Conservation (phyloP, 202 grass and related monocot species). For the Schoenoplectus tabernaemontani region DNA sequence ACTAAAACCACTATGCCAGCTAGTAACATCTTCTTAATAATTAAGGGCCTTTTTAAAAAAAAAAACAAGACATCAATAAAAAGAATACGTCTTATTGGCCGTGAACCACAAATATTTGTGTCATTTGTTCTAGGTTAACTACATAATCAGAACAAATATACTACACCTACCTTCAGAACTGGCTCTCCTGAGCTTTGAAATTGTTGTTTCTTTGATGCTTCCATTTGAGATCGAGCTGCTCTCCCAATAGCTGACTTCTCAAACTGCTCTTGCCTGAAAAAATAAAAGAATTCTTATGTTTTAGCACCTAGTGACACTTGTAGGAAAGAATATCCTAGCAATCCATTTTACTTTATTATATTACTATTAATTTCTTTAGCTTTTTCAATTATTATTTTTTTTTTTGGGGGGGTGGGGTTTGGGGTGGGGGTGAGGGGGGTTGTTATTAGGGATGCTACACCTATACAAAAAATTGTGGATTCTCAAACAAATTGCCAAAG, state of each 20-base stretch:
- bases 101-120: not conserved
- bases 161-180: constrained; percentile 60
- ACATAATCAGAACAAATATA: not conserved
- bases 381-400: not conserved
- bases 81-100: not conserved
- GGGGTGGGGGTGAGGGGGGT: too few species aligned
- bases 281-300: not conserved
- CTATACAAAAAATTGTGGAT: not conserved
- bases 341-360: not conserved
- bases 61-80: constrained; percentile 10
- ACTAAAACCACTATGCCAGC: not conserved
- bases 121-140: not conserved
- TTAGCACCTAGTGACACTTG: not conserved
- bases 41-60: not conserved
- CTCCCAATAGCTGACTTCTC: constrained; percentile 79
- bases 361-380: not conserved
- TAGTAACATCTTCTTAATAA: not conserved
- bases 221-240: constrained; percentile 77
- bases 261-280: constrained; percentile 58
- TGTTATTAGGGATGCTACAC: too few species aligned
- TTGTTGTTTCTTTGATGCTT: constrained; percentile 72
- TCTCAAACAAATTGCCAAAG: not conserved
- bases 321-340: not conserved
- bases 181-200: constrained; percentile 64
- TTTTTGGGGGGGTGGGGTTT: too few species aligned